Percentiles rank a stretch among this genome's conserved stretches.
phyloP scores from a whole-genome alignment of 768 basidiomycete genomes.

The Naganishia vaughanmartiniae region DNA sequence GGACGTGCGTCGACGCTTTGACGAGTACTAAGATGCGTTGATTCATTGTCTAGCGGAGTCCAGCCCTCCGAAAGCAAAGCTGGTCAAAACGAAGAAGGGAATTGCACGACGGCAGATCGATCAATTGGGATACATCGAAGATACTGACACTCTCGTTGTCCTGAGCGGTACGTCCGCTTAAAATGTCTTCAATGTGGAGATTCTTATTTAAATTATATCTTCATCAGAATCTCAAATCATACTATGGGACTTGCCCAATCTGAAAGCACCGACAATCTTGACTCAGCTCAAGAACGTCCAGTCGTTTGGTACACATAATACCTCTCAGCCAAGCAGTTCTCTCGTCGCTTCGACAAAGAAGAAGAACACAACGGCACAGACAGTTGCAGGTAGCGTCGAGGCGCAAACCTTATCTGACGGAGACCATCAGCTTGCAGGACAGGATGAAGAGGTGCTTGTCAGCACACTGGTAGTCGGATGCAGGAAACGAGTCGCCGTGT shows the following conservation, averaged over 20 bases:
- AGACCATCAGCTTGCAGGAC: conserved; percentile 45
- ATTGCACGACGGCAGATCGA: conserved; percentile 60
- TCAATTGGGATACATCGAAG: conserved; percentile 78
- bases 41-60: not conserved
- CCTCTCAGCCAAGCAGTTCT: not conserved
- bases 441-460: conserved; percentile 64
- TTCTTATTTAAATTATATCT: conserved; percentile 11
- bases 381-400: conserved; percentile 42
- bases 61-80: conserved; percentile 25
- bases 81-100: conserved; percentile 25
- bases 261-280: conserved; percentile 69
- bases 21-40: not conserved
- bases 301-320: conserved; percentile 73
- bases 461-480: conserved; percentile 82
- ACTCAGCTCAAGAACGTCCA: conserved; percentile 75
- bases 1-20: not conserved
- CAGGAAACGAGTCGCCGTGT: conserved; percentile 75
- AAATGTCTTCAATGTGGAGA: not conserved
- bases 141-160: conserved; percentile 78
- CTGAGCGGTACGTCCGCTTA: conserved; percentile 67
- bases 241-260: conserved; percentile 70
- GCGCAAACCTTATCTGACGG: conserved; percentile 33
- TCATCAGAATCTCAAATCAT: conserved; percentile 61
- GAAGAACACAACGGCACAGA: conserved; percentile 32
- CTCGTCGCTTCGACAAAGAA: not conserved